Evolutionary conservation across 31 red algal genomes (phyloP).

Genomic region (Bonnemaisonia californica): DNA sequence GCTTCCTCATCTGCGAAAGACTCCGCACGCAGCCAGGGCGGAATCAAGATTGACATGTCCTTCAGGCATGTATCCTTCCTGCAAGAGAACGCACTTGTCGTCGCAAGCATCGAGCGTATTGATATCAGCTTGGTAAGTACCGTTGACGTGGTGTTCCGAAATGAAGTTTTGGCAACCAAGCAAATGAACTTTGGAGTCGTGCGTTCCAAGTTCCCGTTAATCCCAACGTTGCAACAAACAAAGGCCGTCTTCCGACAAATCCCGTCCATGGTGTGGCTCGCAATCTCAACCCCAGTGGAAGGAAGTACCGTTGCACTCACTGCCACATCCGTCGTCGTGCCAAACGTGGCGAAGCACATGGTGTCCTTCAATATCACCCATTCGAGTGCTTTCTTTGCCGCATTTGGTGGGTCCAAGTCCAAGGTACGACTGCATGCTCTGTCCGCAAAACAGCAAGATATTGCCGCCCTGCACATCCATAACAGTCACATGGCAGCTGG

Average conservation of each 20-base stretch:
- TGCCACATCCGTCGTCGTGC: conserved; percentile 45
- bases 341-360: conserved; percentile 14
- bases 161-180: background rate
- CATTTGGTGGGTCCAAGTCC: conserved; percentile 43
- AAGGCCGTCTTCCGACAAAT: conserved; percentile 33
- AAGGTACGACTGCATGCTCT: conserved; percentile 28
- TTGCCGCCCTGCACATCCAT: conserved; percentile 22
- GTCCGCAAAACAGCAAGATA: conserved; percentile 2
- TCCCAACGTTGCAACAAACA: background rate
- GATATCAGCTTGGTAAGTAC: background rate
- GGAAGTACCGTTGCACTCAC: conserved; percentile 31
- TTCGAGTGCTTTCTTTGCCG: conserved; percentile 43
- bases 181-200: background rate
- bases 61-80: background rate
- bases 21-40: background rate
- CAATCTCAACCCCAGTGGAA: conserved; percentile 27
- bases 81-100: background rate
- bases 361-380: conserved; percentile 42
- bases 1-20: background rate
- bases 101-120: background rate
- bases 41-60: background rate
- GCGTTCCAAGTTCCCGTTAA: conserved; percentile 19
- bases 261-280: conserved; percentile 51
- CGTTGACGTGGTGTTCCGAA: background rate
- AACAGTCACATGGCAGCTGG: conserved; percentile 5